Base-by-base conservation (phyloP, 129 eudicot species). In the Mikania micrantha region DNA sequence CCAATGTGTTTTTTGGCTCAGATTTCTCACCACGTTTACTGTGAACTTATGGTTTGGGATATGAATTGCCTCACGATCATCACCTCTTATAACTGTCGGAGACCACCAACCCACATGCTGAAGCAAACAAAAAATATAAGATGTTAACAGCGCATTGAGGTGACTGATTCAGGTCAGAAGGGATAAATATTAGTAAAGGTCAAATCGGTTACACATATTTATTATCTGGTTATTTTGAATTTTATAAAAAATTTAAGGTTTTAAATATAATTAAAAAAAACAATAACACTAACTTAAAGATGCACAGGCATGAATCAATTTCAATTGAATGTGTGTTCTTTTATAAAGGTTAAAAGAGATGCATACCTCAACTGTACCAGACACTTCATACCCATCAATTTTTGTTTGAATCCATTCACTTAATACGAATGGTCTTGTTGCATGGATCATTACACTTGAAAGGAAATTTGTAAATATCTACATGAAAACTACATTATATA, bases 91-190 rank as follows among this genome's bases (percentile, higher is more conserved):
- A 25, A 88, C 69, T 71, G 96, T 88, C 74, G 96, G 92, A 19
- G 96, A 85, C 96, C 96, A 88, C 96, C 96, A 88, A 58, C 96
- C 96, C 53, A 88, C 83, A 74, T 85, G 96, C 96, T 88, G 80
- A 71, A 81, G 44, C 70, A 54, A 56, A 65, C 68, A 78, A 20
- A 48, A 64, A 20, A 65, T 58, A 22, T 15, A 41, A 65, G 3
- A 56, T 13, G 38, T 56, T 54, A 9, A 54, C 6, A 53, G 1
- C 3, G 9, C 5, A 6, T 2, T 12, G 15, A 15, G 59, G 9
- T 6, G 16, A 52, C 28, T 9, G 16, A 21, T 52, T 52, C 19
- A 67, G 45, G 31, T 32, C 6, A 36, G 25, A 19, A 61, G 19
- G 67, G 11, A 34, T 22, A 10, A 49, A 7, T 52, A 2, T 52